Conservation (phyloP, 2,329 filamentous ascomycete species). For the Graphilbum ipis-grandicollis region DNA sequence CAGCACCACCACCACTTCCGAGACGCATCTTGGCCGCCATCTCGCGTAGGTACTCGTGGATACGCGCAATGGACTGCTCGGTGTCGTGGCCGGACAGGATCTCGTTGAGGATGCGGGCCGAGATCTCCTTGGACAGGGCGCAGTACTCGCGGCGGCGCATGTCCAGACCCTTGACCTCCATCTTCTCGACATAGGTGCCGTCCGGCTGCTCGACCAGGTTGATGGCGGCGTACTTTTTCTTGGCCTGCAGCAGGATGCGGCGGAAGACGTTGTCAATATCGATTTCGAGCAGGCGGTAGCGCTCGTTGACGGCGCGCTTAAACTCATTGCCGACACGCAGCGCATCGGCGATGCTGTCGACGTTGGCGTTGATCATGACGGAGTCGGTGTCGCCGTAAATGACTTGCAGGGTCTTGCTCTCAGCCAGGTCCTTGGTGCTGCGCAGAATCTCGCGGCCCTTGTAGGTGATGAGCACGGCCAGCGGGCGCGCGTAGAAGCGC, state of each 20-base stretch:
- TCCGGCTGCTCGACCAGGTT: conserved; percentile 81
- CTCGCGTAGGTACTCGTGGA: conserved; percentile 83
- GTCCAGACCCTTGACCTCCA: conserved; percentile 95
- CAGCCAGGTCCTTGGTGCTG: conserved; percentile 89
- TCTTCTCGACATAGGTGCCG: conserved; percentile 80
- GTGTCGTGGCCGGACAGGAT: conserved; percentile 87
- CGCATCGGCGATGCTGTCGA: conserved; percentile 80
- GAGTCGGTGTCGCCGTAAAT: conserved; percentile 99
- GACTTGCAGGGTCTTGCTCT: conserved; percentile 78
- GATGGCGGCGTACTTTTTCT: conserved; percentile 98
- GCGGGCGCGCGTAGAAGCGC: conserved; percentile 86
- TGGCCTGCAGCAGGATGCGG: conserved; percentile 81
- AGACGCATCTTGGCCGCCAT: conserved; percentile 78
- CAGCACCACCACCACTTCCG: too few relatives aligned
- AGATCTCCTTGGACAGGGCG: conserved; percentile 86
- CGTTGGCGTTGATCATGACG: conserved; percentile 99
- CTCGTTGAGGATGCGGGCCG: conserved; percentile 76
- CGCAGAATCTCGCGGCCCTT: conserved; percentile 95
- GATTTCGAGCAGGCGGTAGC: conserved; percentile 84
- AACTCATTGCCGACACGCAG: conserved; percentile 87
- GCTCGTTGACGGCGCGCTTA: conserved; percentile 86
- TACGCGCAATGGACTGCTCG: conserved; percentile 70
- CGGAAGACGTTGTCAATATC: conserved; percentile 97
- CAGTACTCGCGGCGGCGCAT: conserved; percentile 98
- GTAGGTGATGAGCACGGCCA: conserved; percentile 90